phyloP scores from a whole-genome alignment of 768 basidiomycete species.

The Fibroporia radiculosa region DNA sequence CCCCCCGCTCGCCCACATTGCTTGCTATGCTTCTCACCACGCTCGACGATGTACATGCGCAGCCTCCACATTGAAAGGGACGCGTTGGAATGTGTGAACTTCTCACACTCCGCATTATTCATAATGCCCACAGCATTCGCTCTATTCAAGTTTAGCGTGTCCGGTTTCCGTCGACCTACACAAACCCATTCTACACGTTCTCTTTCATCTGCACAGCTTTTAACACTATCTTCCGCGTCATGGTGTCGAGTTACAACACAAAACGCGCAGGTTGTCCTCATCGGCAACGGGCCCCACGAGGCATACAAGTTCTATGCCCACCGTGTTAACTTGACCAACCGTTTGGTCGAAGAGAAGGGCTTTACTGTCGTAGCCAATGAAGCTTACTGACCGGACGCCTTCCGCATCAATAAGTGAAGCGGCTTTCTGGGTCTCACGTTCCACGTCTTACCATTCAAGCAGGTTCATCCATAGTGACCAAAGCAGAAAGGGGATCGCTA shows the following conservation, averaged over 20 bases:
- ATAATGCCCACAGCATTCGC: too few species aligned
- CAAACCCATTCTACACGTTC: too few species aligned
- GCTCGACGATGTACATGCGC: too few species aligned
- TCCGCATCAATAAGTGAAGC: conserved; percentile 19
- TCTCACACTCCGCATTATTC: too few species aligned
- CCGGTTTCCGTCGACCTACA: too few species aligned
- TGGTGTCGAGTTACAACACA: conserved; percentile 7
- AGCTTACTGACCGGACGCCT: conserved; percentile 27
- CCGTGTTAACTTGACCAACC: conserved; percentile 23
- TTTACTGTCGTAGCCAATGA: conserved; percentile 23
- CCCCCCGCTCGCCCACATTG: too few species aligned
- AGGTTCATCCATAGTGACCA: conserved; percentile 16
- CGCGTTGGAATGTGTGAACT: too few species aligned
- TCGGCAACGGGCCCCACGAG: conserved; percentile 24
- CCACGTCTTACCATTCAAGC: neutral
- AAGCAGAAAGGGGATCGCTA: conserved; percentile 9
- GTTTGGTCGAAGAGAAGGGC: conserved; percentile 22
- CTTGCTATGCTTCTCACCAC: too few species aligned
- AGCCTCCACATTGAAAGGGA: too few species aligned
- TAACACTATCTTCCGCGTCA: too few species aligned
- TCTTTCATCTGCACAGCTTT: too few species aligned
- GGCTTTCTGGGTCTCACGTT: neutral
- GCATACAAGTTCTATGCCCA: conserved; percentile 25
- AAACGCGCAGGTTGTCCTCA: conserved; percentile 21
- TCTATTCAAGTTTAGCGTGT: too few species aligned